Evolutionary conservation across 306 rosid genomes (phyloP), one percentile per base, ranked within the genome.

Genomic region (Biancaea sappan): DNA sequence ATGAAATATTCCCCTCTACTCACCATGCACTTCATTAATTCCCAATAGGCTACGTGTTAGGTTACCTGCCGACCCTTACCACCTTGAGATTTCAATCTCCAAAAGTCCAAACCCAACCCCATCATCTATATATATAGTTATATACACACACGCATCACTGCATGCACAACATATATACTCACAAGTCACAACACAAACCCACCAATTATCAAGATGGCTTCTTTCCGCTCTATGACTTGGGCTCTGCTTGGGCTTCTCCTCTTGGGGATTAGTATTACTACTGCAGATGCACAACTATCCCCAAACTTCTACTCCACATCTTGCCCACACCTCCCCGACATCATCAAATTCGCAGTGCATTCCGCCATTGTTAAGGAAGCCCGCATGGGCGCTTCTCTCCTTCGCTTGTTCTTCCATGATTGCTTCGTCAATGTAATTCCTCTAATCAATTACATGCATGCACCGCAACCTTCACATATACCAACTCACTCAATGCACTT

Each of bases 351-450:
- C 52, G 68, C 73, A 0, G 88, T 94, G 24, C 83, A 79, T 19
- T 80, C 91, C 0, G 97, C 94, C 5, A 78, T 94, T 24, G 15
- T 68, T 0, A 94, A 84, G 6, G 98, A 91, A 72, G 24, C 96
- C 24, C 89, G 98, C 19, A 94, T 89, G 93, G 98, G 97, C n/a
- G 97, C 97, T 73, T 94, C 98, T 53, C 84, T 94, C 69, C 90
- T 94, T 11, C 98, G 98, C 67, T 68, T 94, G 77, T 88, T 86
- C 88, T 94, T 94, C 74, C 98, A 91, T 10, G 97, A 94, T 34
- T 94, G 96, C 64, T 89, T 94, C 60, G 98, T 94, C 71, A 94
- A 94, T 69, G 97, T 94, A 88, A 79, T 71, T 9, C 57, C 32
- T n/a, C 66, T 60, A 0, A 2, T 16, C 66, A 1, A 1, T 29